Evolutionary conservation across 2,329 filamentous ascomycete genomes (phyloP).

Genomic region (Fonsecaea monophora): DNA sequence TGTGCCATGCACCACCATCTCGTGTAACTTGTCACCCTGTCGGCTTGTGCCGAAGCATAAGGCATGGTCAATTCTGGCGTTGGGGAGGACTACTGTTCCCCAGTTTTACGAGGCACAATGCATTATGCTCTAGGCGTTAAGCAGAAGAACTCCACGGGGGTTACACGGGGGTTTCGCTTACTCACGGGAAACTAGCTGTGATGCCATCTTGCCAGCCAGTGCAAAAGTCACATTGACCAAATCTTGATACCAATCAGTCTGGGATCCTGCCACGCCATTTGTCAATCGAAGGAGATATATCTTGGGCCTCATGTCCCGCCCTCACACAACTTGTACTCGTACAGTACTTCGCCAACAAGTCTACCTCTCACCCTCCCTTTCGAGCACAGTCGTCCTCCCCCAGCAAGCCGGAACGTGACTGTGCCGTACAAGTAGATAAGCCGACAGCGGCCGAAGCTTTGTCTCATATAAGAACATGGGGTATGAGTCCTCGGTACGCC

Average conservation of each 20-base stretch:
- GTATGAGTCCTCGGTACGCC: background rate
- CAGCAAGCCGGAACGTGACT: background rate
- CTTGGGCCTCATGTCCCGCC: background rate
- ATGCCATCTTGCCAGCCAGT: background rate
- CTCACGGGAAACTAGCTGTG: slow-evolving; percentile 5
- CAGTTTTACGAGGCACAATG: slow-evolving; percentile 10
- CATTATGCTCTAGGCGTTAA: slow-evolving; percentile 2
- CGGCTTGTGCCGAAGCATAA: slow-evolving; percentile 11
- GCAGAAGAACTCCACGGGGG: slow-evolving; percentile 2
- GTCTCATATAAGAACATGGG: background rate
- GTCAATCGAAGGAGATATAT: slow-evolving; percentile 15
- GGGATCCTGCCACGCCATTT: slow-evolving; percentile 12
- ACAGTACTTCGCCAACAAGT: background rate
- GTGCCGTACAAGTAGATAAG: slow-evolving; percentile 10
- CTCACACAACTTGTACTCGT: background rate
- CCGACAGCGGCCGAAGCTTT: slow-evolving; percentile 16
- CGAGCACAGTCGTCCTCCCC: background rate
- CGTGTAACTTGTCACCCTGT: slow-evolving; percentile 14
- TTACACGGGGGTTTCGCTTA: slow-evolving; percentile 14
- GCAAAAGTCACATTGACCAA: background rate
- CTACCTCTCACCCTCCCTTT: background rate
- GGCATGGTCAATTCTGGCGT: slow-evolving; percentile 5
- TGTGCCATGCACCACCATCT: slow-evolving; percentile 10
- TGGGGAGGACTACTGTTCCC: background rate
- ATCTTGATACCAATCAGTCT: background rate